Conservation (phyloP, 257 asterid genomes). For the Solanum rostratum region DNA sequence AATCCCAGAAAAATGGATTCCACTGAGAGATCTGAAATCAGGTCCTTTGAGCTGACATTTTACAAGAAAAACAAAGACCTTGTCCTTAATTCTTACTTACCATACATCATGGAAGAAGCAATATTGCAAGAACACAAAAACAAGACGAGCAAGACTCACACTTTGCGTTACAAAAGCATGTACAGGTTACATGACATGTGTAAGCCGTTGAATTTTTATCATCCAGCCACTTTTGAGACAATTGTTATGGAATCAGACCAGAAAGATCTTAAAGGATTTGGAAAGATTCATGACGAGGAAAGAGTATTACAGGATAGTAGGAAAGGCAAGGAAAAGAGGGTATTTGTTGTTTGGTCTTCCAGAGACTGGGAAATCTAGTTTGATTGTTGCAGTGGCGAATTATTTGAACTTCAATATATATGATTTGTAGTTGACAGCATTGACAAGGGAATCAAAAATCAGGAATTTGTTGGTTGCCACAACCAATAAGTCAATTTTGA, state of each 20-base stretch:
- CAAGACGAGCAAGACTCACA: slow-evolving; percentile 1
- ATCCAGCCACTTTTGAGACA: slow-evolving; percentile 21
- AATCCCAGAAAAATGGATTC: not conserved
- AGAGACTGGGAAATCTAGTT: not conserved
- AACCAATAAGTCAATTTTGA: slow-evolving; percentile 6
- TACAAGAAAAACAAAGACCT: not conserved
- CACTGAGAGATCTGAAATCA: not conserved
- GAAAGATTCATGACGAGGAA: slow-evolving; percentile 9
- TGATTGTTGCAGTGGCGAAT: not conserved
- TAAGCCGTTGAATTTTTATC: slow-evolving; percentile 8
- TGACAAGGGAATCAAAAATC: not conserved
- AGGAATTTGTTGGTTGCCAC: slow-evolving; percentile 1
- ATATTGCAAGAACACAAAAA: slow-evolving; percentile 3
- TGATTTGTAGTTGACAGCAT: slow-evolving; percentile 8
- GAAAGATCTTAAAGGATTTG: slow-evolving; percentile 8
- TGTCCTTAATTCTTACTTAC: slow-evolving; percentile 5
- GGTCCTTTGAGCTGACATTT: slow-evolving; percentile 6
- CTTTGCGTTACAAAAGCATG: not conserved
- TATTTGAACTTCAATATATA: not conserved
- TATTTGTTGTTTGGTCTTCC: slow-evolving; percentile 14
- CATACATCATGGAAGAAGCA: slow-evolving; percentile 6
- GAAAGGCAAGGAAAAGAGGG: slow-evolving; percentile 28
- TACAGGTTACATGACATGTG: not conserved
- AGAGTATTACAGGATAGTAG: slow-evolving; percentile 9
- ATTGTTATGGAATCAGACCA: slow-evolving; percentile 7